Evolutionary conservation across 1,139 yeast genomes (phyloP).

Genomic region (Diutina mesorugosa): DNA sequence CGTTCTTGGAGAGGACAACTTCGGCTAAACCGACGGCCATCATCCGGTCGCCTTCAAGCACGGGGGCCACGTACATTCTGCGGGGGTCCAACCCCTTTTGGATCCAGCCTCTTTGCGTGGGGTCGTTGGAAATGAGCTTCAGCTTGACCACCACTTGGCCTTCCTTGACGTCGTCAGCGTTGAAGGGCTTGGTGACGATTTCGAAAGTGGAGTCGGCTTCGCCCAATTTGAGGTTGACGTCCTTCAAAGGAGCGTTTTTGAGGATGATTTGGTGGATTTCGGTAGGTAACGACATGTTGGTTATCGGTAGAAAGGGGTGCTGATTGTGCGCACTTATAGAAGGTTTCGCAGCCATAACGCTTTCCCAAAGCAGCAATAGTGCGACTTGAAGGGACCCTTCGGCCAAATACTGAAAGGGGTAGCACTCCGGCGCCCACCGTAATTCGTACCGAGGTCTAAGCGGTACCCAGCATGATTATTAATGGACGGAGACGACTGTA

Average conservation of each 20-base stretch:
- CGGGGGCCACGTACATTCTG: slow-evolving; percentile 36
- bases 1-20: slow-evolving; percentile 30
- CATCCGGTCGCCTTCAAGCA: slow-evolving; percentile 33
- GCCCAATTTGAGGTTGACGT: slow-evolving; percentile 14
- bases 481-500: no score
- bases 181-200: slow-evolving; percentile 11
- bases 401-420: neutral
- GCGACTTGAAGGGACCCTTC: neutral
- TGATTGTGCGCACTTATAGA: neutral
- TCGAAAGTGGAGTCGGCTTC: slow-evolving; percentile 22
- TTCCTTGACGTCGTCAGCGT: slow-evolving; percentile 15
- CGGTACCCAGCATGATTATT: neutral
- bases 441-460: no score
- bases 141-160: slow-evolving; percentile 36
- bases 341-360: neutral
- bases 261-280: slow-evolving; percentile 6
- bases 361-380: neutral
- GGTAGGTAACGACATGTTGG: neutral
- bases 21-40: slow-evolving; percentile 38
- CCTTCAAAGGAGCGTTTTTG: slow-evolving; percentile 9
- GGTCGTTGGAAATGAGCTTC: slow-evolving; percentile 48
- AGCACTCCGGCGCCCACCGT: neutral
- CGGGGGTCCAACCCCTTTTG: slow-evolving; percentile 25
- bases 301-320: neutral
- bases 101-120: slow-evolving; percentile 59